Evolutionary conservation across 1,284 basidiomycete species (phyloP).

Genomic region (Phellopilus nigrolimitatus): DNA sequence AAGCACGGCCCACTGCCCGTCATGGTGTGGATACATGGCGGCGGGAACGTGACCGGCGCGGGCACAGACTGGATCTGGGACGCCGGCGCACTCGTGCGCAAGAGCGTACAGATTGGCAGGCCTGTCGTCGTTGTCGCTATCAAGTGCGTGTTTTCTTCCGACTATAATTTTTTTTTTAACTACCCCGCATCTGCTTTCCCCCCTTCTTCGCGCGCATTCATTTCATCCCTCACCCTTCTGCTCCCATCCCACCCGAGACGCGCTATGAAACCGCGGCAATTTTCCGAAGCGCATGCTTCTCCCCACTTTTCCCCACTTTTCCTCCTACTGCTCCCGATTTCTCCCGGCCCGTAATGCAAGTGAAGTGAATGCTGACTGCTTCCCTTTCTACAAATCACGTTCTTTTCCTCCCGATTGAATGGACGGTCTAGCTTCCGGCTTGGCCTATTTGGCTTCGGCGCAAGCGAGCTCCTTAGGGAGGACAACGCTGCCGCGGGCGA

Average conservation of each 20-base stretch:
- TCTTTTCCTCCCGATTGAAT: background rate
- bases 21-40: slow-evolving; percentile 78
- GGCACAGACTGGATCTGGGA: slow-evolving; percentile 75
- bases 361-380: too few relatives aligned
- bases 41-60: slow-evolving; percentile 56
- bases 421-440: slow-evolving; percentile 55
- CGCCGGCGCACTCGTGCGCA: slow-evolving; percentile 60
- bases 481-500: slow-evolving; percentile 60
- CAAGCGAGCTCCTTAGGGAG: slow-evolving; percentile 54
- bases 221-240: background rate
- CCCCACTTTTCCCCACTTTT: background rate
- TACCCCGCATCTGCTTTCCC: background rate
- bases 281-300: background rate
- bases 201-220: background rate
- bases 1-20: slow-evolving; percentile 47
- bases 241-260: background rate
- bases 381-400: too few relatives aligned
- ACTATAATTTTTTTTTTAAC: slow-evolving; percentile 13
- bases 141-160: slow-evolving; percentile 47
- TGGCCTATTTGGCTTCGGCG: slow-evolving; percentile 68
- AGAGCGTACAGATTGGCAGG: slow-evolving; percentile 54
- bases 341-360: too few relatives aligned
- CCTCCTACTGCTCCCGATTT: background rate
- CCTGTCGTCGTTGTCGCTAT: slow-evolving; percentile 69
- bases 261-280: background rate